Conservation (phyloP, 352 stramenopile genomes). For the Globisporangium nunn region DNA sequence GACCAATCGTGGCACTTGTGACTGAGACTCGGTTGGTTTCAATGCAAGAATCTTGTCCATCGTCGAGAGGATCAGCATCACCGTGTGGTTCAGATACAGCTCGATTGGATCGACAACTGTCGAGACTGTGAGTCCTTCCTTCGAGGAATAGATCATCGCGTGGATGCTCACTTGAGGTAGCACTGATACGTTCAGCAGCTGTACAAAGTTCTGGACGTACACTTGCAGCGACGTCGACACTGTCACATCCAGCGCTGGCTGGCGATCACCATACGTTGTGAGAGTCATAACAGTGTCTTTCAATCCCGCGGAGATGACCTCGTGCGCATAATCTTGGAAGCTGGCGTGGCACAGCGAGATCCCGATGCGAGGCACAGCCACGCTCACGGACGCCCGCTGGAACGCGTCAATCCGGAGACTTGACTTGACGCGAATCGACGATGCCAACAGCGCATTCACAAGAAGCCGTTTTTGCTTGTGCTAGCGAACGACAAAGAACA, state of each 20-base stretch:
- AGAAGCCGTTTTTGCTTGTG: slow-evolving; percentile 59
- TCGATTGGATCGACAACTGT: slow-evolving; percentile 40
- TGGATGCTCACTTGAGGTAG: slow-evolving; percentile 45
- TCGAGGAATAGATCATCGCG: slow-evolving; percentile 25
- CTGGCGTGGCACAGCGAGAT: slow-evolving; percentile 37
- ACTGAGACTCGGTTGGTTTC: background rate
- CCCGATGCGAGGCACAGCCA: slow-evolving; percentile 25
- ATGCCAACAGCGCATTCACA: slow-evolving; percentile 59
- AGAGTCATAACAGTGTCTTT: slow-evolving; percentile 32
- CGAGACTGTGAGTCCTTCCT: slow-evolving; percentile 31
- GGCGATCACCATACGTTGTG: slow-evolving; percentile 14
- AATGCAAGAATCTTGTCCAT: slow-evolving; percentile 37
- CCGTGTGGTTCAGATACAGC: slow-evolving; percentile 64
- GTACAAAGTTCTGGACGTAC: slow-evolving; percentile 63
- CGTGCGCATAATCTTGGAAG: slow-evolving; percentile 34
- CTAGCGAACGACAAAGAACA: slow-evolving; percentile 13
- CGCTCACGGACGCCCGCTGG: slow-evolving; percentile 23
- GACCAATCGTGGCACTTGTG: background rate
- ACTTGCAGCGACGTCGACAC: slow-evolving; percentile 44
- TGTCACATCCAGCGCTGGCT: slow-evolving; percentile 20
- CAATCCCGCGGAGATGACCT: slow-evolving; percentile 51
- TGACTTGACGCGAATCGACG: slow-evolving; percentile 59
- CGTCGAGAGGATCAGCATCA: slow-evolving; percentile 53
- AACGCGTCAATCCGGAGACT: slow-evolving; percentile 31
- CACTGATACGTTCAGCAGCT: slow-evolving; percentile 63